Evolutionary conservation across 805 yeast genomes (phyloP).

Genomic region (Candida hungchunana): DNA sequence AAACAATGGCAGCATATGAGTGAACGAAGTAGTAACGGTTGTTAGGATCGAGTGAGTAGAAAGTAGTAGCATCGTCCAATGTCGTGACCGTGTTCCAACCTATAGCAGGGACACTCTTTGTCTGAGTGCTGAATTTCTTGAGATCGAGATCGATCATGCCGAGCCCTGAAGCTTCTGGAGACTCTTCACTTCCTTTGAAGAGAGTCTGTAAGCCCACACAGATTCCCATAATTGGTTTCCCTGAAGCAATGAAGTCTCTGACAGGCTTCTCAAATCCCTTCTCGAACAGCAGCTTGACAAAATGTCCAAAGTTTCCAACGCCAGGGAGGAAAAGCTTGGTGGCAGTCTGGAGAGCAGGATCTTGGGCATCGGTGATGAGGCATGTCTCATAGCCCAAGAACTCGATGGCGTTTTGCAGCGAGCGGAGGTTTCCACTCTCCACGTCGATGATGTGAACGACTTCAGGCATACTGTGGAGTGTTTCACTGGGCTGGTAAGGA

Average conservation of each 20-base stretch:
- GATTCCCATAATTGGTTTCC: constrained; percentile 90
- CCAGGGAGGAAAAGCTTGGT: constrained; percentile 80
- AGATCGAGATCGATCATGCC: constrained; percentile 51
- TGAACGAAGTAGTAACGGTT: constrained; percentile 92
- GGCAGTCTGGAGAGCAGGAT: constrained; percentile 47
- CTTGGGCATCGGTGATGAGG: constrained; percentile 55
- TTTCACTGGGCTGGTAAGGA: not conserved
- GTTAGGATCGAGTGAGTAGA: constrained; percentile 62
- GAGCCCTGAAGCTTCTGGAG: constrained; percentile 58
- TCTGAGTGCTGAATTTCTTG: constrained; percentile 52
- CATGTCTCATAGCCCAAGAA: constrained; percentile 66
- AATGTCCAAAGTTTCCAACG: constrained; percentile 96
- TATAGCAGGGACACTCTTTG: constrained; percentile 90
- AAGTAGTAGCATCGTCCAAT: constrained; percentile 26
- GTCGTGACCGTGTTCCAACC: constrained; percentile 76
- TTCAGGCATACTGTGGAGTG: constrained; percentile 17
- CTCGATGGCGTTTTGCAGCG: constrained; percentile 82
- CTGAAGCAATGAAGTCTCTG: constrained; percentile 61
- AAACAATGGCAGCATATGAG: constrained; percentile 78
- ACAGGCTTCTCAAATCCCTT: constrained; percentile 67
- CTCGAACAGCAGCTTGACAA: constrained; percentile 62
- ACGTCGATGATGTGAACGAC: constrained; percentile 74
- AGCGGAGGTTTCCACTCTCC: constrained; percentile 90
- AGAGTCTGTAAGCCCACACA: constrained; percentile 95
- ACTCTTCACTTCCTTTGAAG: constrained; percentile 71